A percentile compares a stretch with the other conserved stretches of the same genome.
These are phyloP conservation scores for Penicillium sp. DNA, from an alignment of 2,329 filamentous ascomycete genomes.

Conservation along the genomic window DNA sequence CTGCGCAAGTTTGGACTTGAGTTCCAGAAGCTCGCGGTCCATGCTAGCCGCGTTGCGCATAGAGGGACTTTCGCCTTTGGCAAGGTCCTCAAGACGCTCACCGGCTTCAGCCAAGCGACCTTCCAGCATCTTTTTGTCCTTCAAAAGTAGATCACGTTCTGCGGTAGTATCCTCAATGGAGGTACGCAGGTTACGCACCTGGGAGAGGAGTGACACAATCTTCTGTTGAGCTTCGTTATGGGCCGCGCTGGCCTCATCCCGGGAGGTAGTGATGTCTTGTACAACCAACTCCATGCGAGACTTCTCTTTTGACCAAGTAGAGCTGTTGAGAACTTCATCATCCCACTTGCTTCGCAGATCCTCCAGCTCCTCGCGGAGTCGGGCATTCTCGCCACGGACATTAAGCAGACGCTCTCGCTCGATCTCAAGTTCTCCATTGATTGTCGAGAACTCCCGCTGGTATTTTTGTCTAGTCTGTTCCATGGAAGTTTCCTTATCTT, in stretches of 20 bases:
- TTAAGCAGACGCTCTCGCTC: slow-evolving; percentile 88
- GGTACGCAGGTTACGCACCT: slow-evolving; percentile 80
- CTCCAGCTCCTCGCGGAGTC: slow-evolving; percentile 92
- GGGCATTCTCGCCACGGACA: slow-evolving; percentile 78
- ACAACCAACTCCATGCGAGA: slow-evolving; percentile 85
- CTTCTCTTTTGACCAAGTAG: slow-evolving; percentile 98
- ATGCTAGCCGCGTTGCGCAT: slow-evolving; percentile 86
- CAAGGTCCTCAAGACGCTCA: slow-evolving; percentile 82
- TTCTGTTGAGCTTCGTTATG: slow-evolving; percentile 95
- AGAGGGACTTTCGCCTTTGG: slow-evolving; percentile 79
- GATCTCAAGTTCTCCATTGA: slow-evolving; percentile 89
- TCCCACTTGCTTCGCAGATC: slow-evolving; percentile 96
- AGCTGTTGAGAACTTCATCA: slow-evolving; percentile 94
- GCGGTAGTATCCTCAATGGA: slow-evolving; percentile 81
- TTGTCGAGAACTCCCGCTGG: slow-evolving; percentile 82
- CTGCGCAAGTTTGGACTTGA: slow-evolving; percentile 85
- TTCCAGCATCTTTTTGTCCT: slow-evolving; percentile 90
- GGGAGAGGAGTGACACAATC: slow-evolving; percentile 84
- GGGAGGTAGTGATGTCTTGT: slow-evolving; percentile 83
- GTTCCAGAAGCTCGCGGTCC: slow-evolving; percentile 83
- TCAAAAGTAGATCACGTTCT: slow-evolving; percentile 79
- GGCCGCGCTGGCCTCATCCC: slow-evolving; percentile 87
- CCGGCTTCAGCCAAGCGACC: slow-evolving; percentile 81
- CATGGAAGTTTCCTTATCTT: slow-evolving; percentile 93
- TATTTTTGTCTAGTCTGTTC: slow-evolving; percentile 98